These are phyloP conservation scores for Salicornia ramosissima DNA, from an alignment of 148 eudicot genomes.

Conservation along the genomic window DNA sequence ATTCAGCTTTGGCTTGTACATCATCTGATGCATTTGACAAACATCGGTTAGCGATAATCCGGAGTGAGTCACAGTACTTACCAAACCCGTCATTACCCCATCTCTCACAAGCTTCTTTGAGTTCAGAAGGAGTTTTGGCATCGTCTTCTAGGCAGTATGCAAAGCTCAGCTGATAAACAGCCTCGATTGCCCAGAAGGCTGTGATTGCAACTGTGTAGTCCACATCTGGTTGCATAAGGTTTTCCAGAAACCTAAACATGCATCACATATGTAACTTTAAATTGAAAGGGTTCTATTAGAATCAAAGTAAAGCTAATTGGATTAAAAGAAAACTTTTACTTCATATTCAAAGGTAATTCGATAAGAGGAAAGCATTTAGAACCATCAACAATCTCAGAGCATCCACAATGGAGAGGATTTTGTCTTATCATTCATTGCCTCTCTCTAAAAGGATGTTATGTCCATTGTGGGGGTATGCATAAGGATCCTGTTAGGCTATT, in stretches of 20 bases:
- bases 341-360: too few species aligned
- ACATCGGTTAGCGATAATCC: slow-evolving; percentile 40
- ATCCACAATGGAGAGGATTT: too few species aligned
- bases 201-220: slow-evolving; percentile 55
- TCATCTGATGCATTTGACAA: slow-evolving; percentile 46
- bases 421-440: too few species aligned
- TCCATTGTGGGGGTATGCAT: too few species aligned
- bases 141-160: slow-evolving; percentile 65
- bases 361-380: too few species aligned
- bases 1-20: slow-evolving; percentile 54
- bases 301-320: too few species aligned
- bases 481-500: too few species aligned
- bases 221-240: slow-evolving; percentile 47
- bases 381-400: too few species aligned
- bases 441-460: too few species aligned
- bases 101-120: slow-evolving; percentile 57
- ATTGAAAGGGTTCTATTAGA: too few species aligned
- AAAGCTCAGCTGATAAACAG: slow-evolving; percentile 67
- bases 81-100: slow-evolving; percentile 73
- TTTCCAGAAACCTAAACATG: slow-evolving; percentile 54
- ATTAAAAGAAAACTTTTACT: too few species aligned
- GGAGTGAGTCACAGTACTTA: slow-evolving; percentile 50
- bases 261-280: not conserved
- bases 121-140: slow-evolving; percentile 52
- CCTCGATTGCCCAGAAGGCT: slow-evolving; percentile 63